phyloP scores from a whole-genome alignment of 257 asterid genomes.

The Galeopsis tetrahit region DNA sequence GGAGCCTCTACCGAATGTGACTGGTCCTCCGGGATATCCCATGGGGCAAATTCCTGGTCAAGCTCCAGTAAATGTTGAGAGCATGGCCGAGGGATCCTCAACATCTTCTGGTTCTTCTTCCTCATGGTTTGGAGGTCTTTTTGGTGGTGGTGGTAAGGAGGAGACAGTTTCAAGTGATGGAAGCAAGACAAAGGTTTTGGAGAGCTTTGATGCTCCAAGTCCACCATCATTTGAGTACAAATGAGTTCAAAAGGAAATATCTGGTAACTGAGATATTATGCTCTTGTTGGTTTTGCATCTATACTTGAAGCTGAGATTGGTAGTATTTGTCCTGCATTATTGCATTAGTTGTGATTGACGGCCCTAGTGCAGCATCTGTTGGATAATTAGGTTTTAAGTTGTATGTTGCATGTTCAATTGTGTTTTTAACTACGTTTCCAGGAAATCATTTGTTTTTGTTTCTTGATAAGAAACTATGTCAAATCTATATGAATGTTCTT shows the following conservation, averaged over 20 bases:
- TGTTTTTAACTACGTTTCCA: background rate
- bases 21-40: conserved; percentile 59
- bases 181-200: conserved; percentile 84
- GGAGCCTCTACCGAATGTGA: conserved; percentile 53
- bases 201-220: conserved; percentile 88
- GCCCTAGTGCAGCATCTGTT: background rate
- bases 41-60: conserved; percentile 75
- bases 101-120: conserved; percentile 50
- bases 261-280: conserved; percentile 36
- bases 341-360: background rate
- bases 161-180: conserved; percentile 56
- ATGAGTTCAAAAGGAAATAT: conserved; percentile 37
- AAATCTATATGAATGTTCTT: background rate
- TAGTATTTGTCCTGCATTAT: background rate
- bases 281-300: conserved; percentile 6
- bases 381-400: conserved; percentile 1
- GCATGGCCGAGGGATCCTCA: conserved; percentile 41
- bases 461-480: background rate
- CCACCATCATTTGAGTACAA: conserved; percentile 94
- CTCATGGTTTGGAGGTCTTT: conserved; percentile 85
- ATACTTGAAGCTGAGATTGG: conserved; percentile 12
- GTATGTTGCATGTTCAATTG: conserved; percentile 9
- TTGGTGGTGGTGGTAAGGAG: conserved; percentile 78
- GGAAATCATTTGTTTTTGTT: background rate
- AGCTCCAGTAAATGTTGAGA: conserved; percentile 55